Percentiles rank a stretch among this genome's conserved stretches.
Conservation (phyloP, 2,329 filamentous ascomycete genomes). For the Pseudogymnoascus sp. region DNA sequence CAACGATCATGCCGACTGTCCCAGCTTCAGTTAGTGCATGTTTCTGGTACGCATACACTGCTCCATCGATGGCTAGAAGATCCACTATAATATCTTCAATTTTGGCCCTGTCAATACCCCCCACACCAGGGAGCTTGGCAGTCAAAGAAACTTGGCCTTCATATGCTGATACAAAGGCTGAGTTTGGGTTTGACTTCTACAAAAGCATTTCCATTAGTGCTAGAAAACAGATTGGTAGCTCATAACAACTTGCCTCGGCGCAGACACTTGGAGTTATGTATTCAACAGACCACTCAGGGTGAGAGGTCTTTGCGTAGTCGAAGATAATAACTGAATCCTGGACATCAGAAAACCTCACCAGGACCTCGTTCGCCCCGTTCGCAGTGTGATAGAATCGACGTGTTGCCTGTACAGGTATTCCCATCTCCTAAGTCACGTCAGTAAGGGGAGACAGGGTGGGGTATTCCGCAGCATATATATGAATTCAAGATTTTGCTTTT, state of each 20-base stretch:
- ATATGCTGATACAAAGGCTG: conserved; percentile 34
- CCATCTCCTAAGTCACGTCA: conserved; percentile 2
- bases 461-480: background rate
- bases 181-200: conserved; percentile 27
- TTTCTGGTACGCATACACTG: conserved; percentile 45
- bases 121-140: conserved; percentile 32
- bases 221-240: background rate
- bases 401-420: conserved; percentile 10
- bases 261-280: conserved; percentile 21
- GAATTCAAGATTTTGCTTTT: background rate
- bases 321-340: conserved; percentile 20
- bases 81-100: conserved; percentile 36
- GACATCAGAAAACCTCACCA: conserved; percentile 21
- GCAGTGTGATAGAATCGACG: conserved; percentile 13
- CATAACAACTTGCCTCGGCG: conserved; percentile 15
- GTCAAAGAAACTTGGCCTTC: conserved; percentile 50
- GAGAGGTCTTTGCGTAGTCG: conserved; percentile 18
- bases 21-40: conserved; percentile 35
- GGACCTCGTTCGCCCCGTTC: conserved; percentile 18
- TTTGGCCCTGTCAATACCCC: conserved; percentile 19
- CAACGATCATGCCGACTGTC: conserved; percentile 41
- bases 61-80: conserved; percentile 41
- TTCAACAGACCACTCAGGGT: conserved; percentile 19
- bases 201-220: background rate
- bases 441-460: background rate